These are phyloP conservation scores for Sclerospora graminicola DNA, from an alignment of 352 stramenopile genomes.

Conservation along the genomic window DNA sequence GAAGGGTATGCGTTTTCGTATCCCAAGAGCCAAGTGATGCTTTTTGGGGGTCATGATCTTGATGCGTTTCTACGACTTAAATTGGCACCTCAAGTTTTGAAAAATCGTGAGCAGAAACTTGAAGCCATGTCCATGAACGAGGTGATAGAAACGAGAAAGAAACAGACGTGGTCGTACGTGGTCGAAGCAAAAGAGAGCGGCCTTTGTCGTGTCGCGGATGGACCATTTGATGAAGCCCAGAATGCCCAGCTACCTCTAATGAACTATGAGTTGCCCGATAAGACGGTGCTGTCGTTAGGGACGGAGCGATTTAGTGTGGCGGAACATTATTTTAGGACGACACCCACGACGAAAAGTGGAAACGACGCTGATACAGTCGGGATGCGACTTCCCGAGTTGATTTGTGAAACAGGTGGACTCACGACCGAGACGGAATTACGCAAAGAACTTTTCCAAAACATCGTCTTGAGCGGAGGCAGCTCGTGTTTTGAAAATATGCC, in stretches of 20 bases:
- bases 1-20: conserved; percentile 70
- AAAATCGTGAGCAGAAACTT: conserved; percentile 3
- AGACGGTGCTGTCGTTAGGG: conserved; percentile 73
- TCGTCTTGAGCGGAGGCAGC: conserved; percentile 62
- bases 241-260: conserved; percentile 62
- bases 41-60: conserved; percentile 57
- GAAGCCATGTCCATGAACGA: conserved; percentile 8
- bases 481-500: conserved; percentile 81
- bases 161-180: conserved; percentile 42
- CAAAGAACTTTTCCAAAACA: conserved; percentile 77
- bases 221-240: conserved; percentile 55
- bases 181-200: conserved; percentile 69
- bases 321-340: conserved; percentile 77
- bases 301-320: conserved; percentile 83
- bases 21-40: conserved; percentile 40
- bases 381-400: conserved; percentile 48
- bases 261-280: conserved; percentile 73
- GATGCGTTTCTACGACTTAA: conserved; percentile 54
- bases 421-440: conserved; percentile 65
- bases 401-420: conserved; percentile 49
- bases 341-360: conserved; percentile 1
- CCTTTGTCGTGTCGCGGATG: conserved; percentile 59
- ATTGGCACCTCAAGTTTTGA: conserved; percentile 30
- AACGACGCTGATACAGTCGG: conserved; percentile 14
- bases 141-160: conserved; percentile 23